These are phyloP conservation scores for Sugiyamaella japonica DNA, from an alignment of 1,139 yeast genomes.

Conservation along the genomic window DNA sequence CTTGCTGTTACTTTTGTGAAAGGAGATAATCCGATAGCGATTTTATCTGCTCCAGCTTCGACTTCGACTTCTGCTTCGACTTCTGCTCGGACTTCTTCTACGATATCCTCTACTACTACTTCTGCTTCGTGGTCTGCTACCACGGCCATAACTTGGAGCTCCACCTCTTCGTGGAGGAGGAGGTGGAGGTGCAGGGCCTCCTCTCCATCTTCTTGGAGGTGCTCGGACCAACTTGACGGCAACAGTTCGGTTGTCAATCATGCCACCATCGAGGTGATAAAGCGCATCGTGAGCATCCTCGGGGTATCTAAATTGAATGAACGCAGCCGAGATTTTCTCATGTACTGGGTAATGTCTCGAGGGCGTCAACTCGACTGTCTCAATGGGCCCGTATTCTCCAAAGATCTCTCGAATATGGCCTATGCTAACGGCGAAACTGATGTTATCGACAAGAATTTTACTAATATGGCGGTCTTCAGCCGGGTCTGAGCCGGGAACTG, in stretches of 20 bases:
- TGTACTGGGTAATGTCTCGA: slow-evolving; percentile 11
- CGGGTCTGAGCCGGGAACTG: slow-evolving; percentile 5
- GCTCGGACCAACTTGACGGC: slow-evolving; percentile 23
- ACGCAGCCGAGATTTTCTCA: slow-evolving; percentile 22
- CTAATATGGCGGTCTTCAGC: slow-evolving; percentile 13
- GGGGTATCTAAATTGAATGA: slow-evolving; percentile 25
- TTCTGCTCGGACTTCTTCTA: not conserved
- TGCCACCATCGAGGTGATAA: slow-evolving; percentile 33
- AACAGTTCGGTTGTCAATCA: slow-evolving; percentile 29
- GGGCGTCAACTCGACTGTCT: slow-evolving; percentile 25
- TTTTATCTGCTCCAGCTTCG: slow-evolving; percentile 7
- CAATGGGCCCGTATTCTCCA: slow-evolving; percentile 32
- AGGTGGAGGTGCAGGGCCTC: slow-evolving; percentile 8
- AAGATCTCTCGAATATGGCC: slow-evolving; percentile 35
- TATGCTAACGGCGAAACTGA: slow-evolving; percentile 24
- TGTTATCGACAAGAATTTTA: slow-evolving; percentile 29
- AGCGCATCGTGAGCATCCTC: slow-evolving; percentile 32
- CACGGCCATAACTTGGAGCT: slow-evolving; percentile 11
- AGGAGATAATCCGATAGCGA: too few relatives aligned
- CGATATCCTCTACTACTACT: slow-evolving; percentile 2
- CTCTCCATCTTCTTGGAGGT: slow-evolving; percentile 18
- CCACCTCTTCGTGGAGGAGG: slow-evolving; percentile 15
- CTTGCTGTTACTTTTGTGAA: too few relatives aligned
- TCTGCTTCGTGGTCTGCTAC: slow-evolving; percentile 6
- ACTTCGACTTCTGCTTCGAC: slow-evolving; percentile 1